Conservation (phyloP, 495 filamentous ascomycete genomes). For the Aspergillus cavernicola region DNA sequence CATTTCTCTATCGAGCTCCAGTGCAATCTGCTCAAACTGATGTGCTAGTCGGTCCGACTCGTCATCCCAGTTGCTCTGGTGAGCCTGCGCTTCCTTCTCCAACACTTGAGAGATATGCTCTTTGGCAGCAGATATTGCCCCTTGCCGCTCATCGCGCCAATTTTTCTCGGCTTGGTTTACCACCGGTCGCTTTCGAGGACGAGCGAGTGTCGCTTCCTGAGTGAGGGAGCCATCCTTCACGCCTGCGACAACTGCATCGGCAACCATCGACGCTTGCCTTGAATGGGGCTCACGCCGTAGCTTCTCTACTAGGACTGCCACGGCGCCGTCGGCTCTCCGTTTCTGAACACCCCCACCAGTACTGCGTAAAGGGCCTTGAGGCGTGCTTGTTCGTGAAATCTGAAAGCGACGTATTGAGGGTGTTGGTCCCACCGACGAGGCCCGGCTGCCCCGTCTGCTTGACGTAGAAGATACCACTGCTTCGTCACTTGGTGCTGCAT, state of each 20-base stretch:
- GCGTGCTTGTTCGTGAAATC: conserved; percentile 36
- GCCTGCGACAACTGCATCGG: conserved; percentile 20
- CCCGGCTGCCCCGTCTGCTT: conserved; percentile 12
- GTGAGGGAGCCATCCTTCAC: not conserved
- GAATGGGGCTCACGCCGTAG: conserved; percentile 36
- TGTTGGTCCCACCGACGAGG: conserved; percentile 16
- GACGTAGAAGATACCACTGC: conserved; percentile 3
- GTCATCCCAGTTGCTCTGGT: conserved; percentile 39
- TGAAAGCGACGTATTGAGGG: conserved; percentile 40
- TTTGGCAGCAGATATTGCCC: conserved; percentile 38
- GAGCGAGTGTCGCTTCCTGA: conserved; percentile 5
- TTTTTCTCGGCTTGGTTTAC: conserved; percentile 42
- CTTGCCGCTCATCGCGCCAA: conserved; percentile 41
- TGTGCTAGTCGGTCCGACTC: conserved; percentile 41
- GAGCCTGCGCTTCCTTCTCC: conserved; percentile 31
- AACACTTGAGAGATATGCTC: conserved; percentile 31
- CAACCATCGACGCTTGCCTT: conserved; percentile 39
- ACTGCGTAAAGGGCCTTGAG: conserved; percentile 21
- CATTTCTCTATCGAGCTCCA: conserved; percentile 34
- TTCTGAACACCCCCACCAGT: conserved; percentile 39
- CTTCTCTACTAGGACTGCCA: conserved; percentile 44
- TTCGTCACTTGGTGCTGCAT: not conserved
- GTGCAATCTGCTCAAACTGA: conserved; percentile 46
- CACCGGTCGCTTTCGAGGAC: conserved; percentile 40
- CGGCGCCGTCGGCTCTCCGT: conserved; percentile 28